Evolutionary conservation across 1,284 basidiomycete species (phyloP).

Genomic region (Malassezia japonica): DNA sequence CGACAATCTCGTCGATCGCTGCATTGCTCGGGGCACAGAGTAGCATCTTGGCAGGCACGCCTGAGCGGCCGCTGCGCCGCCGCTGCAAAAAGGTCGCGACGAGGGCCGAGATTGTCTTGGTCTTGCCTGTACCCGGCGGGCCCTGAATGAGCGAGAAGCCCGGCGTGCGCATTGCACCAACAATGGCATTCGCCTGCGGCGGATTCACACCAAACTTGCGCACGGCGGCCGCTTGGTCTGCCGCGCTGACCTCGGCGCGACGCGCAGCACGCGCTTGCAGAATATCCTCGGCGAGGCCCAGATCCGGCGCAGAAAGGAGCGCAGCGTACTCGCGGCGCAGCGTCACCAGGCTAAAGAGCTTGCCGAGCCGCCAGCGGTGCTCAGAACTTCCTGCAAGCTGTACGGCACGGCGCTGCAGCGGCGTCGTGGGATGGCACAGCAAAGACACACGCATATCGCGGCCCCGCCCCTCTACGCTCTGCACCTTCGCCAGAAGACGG

Average conservation of each 20-base stretch:
- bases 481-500: slow-evolving; percentile 12
- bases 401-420: slow-evolving; percentile 1
- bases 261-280: slow-evolving; percentile 58
- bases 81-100: slow-evolving; percentile 68
- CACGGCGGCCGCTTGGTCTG: slow-evolving; percentile 58
- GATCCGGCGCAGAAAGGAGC: slow-evolving; percentile 69
- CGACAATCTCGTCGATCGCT: slow-evolving; percentile 91
- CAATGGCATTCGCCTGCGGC: slow-evolving; percentile 83
- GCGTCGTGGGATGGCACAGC: not conserved
- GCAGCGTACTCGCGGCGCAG: slow-evolving; percentile 85
- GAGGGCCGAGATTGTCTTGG: slow-evolving; percentile 93
- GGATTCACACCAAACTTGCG: slow-evolving; percentile 69
- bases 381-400: slow-evolving; percentile 15
- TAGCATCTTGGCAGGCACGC: slow-evolving; percentile 58
- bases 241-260: slow-evolving; percentile 52
- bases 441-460: not conserved
- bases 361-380: slow-evolving; percentile 61
- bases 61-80: slow-evolving; percentile 23
- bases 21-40: slow-evolving; percentile 97
- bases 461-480: slow-evolving; percentile 3
- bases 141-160: slow-evolving; percentile 94
- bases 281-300: slow-evolving; percentile 65
- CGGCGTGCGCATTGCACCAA: slow-evolving; percentile 61
- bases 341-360: slow-evolving; percentile 80
- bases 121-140: slow-evolving; percentile 96